These are phyloP conservation scores for Lachancea nothofagi DNA, from an alignment of 805 yeast genomes.

Conservation along the genomic window DNA sequence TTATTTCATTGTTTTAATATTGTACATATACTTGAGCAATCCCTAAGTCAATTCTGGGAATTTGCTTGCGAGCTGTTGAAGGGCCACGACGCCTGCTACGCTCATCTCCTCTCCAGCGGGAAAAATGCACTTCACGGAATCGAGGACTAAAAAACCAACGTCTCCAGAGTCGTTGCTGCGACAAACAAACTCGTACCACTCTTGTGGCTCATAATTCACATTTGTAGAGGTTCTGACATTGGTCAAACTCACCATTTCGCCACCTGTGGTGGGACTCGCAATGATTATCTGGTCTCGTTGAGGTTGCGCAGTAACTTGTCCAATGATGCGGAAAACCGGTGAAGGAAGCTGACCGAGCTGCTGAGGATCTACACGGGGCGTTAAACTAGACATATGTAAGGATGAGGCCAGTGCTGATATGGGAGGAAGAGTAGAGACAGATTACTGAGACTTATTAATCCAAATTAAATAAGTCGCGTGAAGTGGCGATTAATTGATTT, in stretches of 20 bases:
- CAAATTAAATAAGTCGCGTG: too few relatives aligned
- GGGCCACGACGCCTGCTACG: conserved; percentile 30
- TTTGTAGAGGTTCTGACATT: conserved; percentile 24
- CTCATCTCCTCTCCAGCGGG: conserved; percentile 28
- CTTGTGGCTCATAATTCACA: conserved; percentile 23
- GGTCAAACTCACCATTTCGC: conserved; percentile 26
- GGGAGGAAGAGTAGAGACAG: too few relatives aligned
- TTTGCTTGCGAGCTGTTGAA: conserved; percentile 26
- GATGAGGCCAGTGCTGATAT: too few relatives aligned
- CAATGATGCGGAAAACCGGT: conserved; percentile 31
- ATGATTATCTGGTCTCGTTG: conserved; percentile 24
- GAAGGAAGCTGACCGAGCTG: conserved; percentile 21
- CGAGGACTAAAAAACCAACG: conserved; percentile 30
- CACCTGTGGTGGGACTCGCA: conserved; percentile 25
- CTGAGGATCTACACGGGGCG: conserved; percentile 32
- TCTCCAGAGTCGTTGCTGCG: conserved; percentile 33
- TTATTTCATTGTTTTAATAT: background rate
- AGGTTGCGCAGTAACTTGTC: conserved; percentile 30
- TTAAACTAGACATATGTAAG: conserved; percentile 31
- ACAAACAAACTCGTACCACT: conserved; percentile 35
- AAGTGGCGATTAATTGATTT: too few relatives aligned
- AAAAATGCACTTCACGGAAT: conserved; percentile 28
- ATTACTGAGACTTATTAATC: too few relatives aligned
- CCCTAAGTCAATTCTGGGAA: conserved; percentile 26
- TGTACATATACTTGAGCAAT: background rate